A percentile compares a stretch with the other conserved stretches of the same genome.
These are phyloP conservation scores for Ensete glaucum DNA, from an alignment of 176 grass and related monocot species.

Conservation along the genomic window DNA sequence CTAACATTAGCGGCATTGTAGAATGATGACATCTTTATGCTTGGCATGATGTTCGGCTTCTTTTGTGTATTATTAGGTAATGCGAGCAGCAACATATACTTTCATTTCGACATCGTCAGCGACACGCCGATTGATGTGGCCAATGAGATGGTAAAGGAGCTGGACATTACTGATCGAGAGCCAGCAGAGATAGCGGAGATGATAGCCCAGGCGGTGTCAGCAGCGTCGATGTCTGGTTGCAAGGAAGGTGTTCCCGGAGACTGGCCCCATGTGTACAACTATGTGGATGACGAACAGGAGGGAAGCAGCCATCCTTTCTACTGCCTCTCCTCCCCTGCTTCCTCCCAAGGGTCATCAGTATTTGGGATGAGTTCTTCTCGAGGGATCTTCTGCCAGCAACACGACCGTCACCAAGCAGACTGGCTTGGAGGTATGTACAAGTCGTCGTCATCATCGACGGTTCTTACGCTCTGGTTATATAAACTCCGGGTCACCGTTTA, in stretches of 20 bases:
- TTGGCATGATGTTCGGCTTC: too few relatives aligned
- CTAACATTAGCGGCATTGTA: too few relatives aligned
- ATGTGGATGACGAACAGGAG: conserved; percentile 14
- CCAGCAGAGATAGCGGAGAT: conserved; percentile 34
- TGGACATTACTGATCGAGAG: conserved; percentile 54
- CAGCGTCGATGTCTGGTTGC: conserved; percentile 41
- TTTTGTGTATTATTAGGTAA: conserved; percentile 2
- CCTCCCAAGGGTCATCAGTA: conserved; percentile 37
- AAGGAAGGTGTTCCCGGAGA: conserved; percentile 24
- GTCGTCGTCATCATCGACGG: too few relatives aligned
- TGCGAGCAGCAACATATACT: conserved; percentile 69
- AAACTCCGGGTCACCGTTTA: too few relatives aligned
- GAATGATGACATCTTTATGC: too few relatives aligned
- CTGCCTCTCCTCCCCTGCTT: conserved; percentile 47
- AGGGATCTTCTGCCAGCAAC: not conserved
- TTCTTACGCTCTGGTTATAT: too few relatives aligned
- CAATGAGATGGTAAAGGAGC: conserved; percentile 78
- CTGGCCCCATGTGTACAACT: conserved; percentile 10
- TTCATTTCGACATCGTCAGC: conserved; percentile 53
- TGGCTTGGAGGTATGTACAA: too few relatives aligned
- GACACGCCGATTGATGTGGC: conserved; percentile 75
- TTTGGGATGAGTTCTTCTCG: conserved; percentile 13
- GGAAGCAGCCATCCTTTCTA: conserved; percentile 29
- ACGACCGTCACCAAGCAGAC: not conserved
- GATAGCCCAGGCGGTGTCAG: conserved; percentile 33